These are phyloP conservation scores for Solanum dulcamara DNA, from an alignment of 257 asterid species.

Conservation along the genomic window DNA sequence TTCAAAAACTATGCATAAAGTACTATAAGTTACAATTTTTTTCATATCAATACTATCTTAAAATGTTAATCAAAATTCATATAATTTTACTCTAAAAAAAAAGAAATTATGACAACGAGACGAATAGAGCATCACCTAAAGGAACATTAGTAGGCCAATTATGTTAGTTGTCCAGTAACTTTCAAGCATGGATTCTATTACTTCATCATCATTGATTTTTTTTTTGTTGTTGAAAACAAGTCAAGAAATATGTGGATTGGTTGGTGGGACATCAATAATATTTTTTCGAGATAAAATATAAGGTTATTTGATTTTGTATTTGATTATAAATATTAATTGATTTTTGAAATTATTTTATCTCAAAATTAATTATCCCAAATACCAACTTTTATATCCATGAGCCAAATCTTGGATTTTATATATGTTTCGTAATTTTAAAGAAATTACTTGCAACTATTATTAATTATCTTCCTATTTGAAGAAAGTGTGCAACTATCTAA, in stretches of 20 bases:
- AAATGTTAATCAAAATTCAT: too few relatives aligned
- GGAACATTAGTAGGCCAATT: background rate
- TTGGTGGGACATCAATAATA: background rate
- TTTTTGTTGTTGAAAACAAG: background rate
- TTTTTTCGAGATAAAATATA: background rate
- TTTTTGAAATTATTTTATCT: background rate
- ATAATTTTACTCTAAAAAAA: too few relatives aligned
- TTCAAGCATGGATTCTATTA: background rate
- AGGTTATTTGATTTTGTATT: background rate
- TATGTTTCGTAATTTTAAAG: background rate
- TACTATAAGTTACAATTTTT: too few relatives aligned
- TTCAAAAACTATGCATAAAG: too few relatives aligned
- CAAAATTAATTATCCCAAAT: too few relatives aligned
- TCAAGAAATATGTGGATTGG: background rate
- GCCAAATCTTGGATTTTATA: background rate
- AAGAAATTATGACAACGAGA: too few relatives aligned
- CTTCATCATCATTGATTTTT: background rate
- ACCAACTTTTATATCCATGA: background rate
- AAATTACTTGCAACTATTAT: background rate
- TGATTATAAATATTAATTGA: background rate
- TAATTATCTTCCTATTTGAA: background rate
- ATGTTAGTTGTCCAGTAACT: background rate
- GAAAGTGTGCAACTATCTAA: background rate
- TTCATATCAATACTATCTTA: too few relatives aligned
- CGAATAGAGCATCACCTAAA: too few relatives aligned